Base-by-base conservation (phyloP, 2,329 filamentous ascomycete species). In the Colletotrichum gloeosporioides region DNA sequence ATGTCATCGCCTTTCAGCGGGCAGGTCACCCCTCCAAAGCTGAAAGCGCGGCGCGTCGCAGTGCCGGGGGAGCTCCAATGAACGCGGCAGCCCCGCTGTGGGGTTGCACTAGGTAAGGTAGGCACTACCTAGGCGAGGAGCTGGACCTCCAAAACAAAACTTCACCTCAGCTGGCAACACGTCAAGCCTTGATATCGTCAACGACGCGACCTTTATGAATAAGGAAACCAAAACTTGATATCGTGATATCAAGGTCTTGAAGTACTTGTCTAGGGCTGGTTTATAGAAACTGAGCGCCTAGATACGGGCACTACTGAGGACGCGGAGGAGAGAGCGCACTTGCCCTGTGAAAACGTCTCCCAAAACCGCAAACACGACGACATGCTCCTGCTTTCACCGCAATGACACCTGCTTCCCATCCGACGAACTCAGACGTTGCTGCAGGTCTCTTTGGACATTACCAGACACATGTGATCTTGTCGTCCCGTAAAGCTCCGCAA, bases 401-500 rank as follows among this genome's bases (percentile, higher is more conserved):
- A 16, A 72, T 72, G 62, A 67, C 53, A 63, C n/a, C 25, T 44
- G 55, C 44, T 53, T 53, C 44, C 4, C 44, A 53, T 13, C 44
- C 44, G 44, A 53, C 44, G 4, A 53, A 9, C 59, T 31, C 59
- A 15, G 31, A 32, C 27, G 18, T 32, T 62, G n/a, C 7, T 34
- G 18, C 29, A 62, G 18, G 15, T 32, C 12, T 22, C 3, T 1
- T 62, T 22, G 59, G 18, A 34, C 22, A 22, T 16, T 31, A 9
- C 8, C 18, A 22, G 32, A 22, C 29, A 31, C 59, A 22, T 36
- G 59, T 32, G n/a, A n/a, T n/a, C 18, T 31, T 32, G 31, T 34
- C 59, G 29, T n/a, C 31, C 32, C 9, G 62, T 8, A 22, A 25
- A 36, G 13, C 27, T 34, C 16, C 32, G 27, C 27, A 89, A 87